Evolutionary conservation across 2,329 filamentous ascomycete genomes (phyloP).

Genomic region (Colletotrichum sansevieriae): DNA sequence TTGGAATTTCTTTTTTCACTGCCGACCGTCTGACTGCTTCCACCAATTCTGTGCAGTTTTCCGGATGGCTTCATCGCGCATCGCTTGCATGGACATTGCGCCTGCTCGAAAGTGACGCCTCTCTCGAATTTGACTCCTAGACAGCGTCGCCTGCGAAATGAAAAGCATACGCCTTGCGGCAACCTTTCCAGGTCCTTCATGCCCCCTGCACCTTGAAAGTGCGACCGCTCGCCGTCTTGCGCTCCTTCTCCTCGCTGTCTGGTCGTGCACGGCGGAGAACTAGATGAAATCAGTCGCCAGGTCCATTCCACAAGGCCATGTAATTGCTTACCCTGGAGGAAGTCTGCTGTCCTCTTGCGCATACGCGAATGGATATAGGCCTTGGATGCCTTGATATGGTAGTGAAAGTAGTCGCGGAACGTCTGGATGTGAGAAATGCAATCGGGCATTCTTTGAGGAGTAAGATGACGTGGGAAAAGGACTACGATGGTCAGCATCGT

Average conservation of each 20-base stretch:
- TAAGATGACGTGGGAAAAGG: conserved; percentile 94
- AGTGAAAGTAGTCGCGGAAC: conserved; percentile 99
- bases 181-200: neutral
- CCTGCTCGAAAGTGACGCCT: neutral
- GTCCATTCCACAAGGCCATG: neutral
- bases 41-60: neutral
- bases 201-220: conserved; percentile 77
- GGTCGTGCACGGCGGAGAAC: conserved; percentile 96
- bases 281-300: conserved; percentile 51
- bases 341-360: conserved; percentile 97
- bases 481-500: conserved; percentile 65
- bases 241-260: conserved; percentile 96
- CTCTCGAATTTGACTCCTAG: neutral
- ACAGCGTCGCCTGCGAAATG: neutral
- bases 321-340: conserved; percentile 85
- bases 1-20: conserved; percentile 22
- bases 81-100: conserved; percentile 18
- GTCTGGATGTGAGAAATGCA: conserved; percentile 99
- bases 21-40: neutral
- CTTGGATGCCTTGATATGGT: conserved; percentile 99
- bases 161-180: neutral
- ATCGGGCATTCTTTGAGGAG: conserved; percentile 88
- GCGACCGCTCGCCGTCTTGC: conserved; percentile 96
- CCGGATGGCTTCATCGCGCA: neutral
- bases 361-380: conserved; percentile 99